Percentiles rank a stretch among this genome's conserved stretches.
Evolutionary conservation across 495 filamentous ascomycete species (phyloP).

Genomic region (Penicilliopsis zonata): DNA sequence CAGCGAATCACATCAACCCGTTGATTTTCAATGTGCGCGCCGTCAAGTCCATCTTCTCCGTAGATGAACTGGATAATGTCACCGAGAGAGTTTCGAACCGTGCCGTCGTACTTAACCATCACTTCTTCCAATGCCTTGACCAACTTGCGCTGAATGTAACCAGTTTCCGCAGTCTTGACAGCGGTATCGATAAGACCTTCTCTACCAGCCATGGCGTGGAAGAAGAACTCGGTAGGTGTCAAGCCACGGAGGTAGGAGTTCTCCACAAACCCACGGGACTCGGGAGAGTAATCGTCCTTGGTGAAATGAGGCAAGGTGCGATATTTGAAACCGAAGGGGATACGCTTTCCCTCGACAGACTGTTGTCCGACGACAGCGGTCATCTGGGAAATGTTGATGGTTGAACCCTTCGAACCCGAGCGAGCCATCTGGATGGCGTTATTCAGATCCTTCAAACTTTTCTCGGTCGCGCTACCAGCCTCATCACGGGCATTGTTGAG

Average conservation of each 20-base stretch:
- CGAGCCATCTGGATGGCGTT: constrained; percentile 92
- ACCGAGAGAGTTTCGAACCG: constrained; percentile 89
- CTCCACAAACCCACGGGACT: constrained; percentile 95
- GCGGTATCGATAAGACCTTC: constrained; percentile 99
- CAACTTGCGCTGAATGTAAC: constrained; percentile 95
- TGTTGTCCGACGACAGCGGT: constrained; percentile 94
- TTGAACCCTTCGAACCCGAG: constrained; percentile 94
- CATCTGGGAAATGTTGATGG: constrained; percentile 99
- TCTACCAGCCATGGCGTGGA: constrained; percentile 99
- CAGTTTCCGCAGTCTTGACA: constrained; percentile 98
- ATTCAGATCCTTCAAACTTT: constrained; percentile 88
- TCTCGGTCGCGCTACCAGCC: constrained; percentile 81
- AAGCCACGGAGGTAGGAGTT: constrained; percentile 96
- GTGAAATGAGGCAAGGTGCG: constrained; percentile 95
- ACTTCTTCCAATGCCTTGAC: constrained; percentile 98
- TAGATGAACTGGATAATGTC: constrained; percentile 98
- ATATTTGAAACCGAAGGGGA: constrained; percentile 99
- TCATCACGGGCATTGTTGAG: constrained; percentile 93
- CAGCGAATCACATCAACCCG: constrained; percentile 72
- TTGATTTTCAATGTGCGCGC: constrained; percentile 82
- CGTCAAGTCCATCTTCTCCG: constrained; percentile 93
- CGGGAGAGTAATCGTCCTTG: constrained; percentile 96
- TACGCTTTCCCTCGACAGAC: constrained; percentile 95
- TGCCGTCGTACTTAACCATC: constrained; percentile 95
- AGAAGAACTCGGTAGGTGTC: constrained; percentile 95